These are phyloP conservation scores for Neonothopanus nambi DNA, from an alignment of 1,284 basidiomycete genomes.

Conservation along the genomic window DNA sequence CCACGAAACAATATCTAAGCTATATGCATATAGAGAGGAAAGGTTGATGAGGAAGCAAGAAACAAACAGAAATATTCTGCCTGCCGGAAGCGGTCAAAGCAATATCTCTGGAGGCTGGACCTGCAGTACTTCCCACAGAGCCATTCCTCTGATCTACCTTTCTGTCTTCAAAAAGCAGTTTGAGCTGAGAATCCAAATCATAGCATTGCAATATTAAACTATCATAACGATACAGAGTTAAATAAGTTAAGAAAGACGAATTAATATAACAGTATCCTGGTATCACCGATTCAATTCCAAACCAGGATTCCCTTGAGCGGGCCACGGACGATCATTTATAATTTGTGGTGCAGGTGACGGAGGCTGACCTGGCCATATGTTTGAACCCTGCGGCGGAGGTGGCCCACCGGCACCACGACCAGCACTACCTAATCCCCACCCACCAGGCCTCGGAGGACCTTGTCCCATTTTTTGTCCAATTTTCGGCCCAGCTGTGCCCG, in stretches of 20 bases:
- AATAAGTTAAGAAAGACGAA: background rate
- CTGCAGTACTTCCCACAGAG: too few species aligned
- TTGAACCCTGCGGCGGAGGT: slow-evolving; percentile 3
- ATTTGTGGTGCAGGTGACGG: slow-evolving; percentile 10
- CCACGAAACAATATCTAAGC: too few species aligned
- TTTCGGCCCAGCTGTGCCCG: slow-evolving; percentile 45
- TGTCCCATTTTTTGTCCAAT: slow-evolving; percentile 33
- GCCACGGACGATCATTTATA: slow-evolving; percentile 14
- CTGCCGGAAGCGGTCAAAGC: too few species aligned
- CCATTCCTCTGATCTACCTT: too few species aligned
- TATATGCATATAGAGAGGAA: too few species aligned
- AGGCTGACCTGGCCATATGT: slow-evolving; percentile 11
- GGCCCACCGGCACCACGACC: slow-evolving; percentile 2
- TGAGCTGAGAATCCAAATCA: too few species aligned
- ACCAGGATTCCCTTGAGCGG: slow-evolving; percentile 8
- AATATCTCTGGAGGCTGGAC: too few species aligned
- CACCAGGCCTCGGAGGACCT: slow-evolving; percentile 2
- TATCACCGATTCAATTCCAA: slow-evolving; percentile 14
- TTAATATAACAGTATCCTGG: background rate
- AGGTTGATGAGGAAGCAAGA: too few species aligned
- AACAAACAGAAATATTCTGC: too few species aligned
- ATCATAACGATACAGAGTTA: background rate
- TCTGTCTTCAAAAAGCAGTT: too few species aligned
- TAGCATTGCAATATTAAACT: slow-evolving; percentile 1
- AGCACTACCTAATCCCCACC: slow-evolving; percentile 4